phyloP scores from a whole-genome alignment of 2,329 filamentous ascomycete genomes.

The Neocucurbitaria cava region DNA sequence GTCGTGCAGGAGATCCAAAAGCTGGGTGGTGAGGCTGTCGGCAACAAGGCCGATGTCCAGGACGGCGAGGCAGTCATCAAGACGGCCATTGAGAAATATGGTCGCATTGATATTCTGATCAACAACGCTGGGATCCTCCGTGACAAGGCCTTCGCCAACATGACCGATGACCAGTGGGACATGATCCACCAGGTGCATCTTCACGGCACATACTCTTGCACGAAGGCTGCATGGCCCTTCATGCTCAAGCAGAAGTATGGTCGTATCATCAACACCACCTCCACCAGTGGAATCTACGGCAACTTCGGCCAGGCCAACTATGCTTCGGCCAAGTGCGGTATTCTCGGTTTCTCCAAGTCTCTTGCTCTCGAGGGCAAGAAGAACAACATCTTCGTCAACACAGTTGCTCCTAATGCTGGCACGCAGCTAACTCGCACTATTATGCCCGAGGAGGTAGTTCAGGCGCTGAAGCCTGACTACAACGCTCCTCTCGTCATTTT shows the following conservation, averaged over 20 bases:
- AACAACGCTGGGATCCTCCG: conserved; percentile 98
- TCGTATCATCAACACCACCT: conserved; percentile 94
- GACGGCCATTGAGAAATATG: conserved; percentile 89
- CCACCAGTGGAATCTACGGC: conserved; percentile 96
- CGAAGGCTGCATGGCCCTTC: conserved; percentile 97
- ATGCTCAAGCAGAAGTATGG: conserved; percentile 99
- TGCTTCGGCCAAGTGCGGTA: conserved; percentile 73
- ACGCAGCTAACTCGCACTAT: conserved; percentile 94
- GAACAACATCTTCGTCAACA: conserved; percentile 98
- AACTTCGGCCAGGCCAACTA: conserved; percentile 99
- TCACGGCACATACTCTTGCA: conserved; percentile 93
- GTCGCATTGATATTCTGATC: conserved; percentile 91
- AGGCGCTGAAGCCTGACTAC: conserved; percentile 99
- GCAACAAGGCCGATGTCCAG: conserved; percentile 91
- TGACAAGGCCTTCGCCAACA: conserved; percentile 97
- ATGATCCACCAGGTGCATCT: conserved; percentile 91
- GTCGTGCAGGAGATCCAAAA: conserved; percentile 94
- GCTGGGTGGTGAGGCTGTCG: conserved; percentile 85
- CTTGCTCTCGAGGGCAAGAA: conserved; percentile 92
- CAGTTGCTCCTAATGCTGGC: conserved; percentile 95
- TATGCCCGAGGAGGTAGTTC: conserved; percentile 95
- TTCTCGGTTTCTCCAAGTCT: conserved; percentile 92
- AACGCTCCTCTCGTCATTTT: conserved; percentile 91
- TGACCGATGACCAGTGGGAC: conserved; percentile 94
- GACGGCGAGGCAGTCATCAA: conserved; percentile 92